phyloP scores from a whole-genome alignment of 495 filamentous ascomycete species.

The Aspergillus nidulans region DNA sequence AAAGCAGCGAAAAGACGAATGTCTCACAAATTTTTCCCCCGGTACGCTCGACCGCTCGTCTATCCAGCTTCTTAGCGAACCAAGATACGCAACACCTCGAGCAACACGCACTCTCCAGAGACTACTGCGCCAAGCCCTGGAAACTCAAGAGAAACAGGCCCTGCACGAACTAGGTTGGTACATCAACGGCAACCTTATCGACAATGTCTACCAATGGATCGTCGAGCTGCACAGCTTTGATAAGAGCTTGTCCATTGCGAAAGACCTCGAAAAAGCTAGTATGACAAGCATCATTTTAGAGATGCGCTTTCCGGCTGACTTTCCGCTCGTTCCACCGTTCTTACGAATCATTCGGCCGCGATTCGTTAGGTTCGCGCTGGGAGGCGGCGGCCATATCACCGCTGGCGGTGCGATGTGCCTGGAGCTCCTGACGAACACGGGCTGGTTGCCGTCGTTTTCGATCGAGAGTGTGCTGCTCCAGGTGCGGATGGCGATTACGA shows the following conservation, averaged over 20 bases:
- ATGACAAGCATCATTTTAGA: slow-evolving; percentile 72
- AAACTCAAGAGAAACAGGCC: slow-evolving; percentile 58
- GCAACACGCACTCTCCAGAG: slow-evolving; percentile 60
- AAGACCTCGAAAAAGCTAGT: slow-evolving; percentile 62
- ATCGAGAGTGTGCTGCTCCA: slow-evolving; percentile 82
- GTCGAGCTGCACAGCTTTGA: slow-evolving; percentile 87
- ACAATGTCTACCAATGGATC: slow-evolving; percentile 89
- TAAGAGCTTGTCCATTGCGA: slow-evolving; percentile 58
- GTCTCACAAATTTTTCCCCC: slow-evolving; percentile 61
- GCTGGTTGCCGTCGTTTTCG: slow-evolving; percentile 69
- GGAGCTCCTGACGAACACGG: slow-evolving; percentile 80
- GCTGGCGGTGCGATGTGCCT: slow-evolving; percentile 86
- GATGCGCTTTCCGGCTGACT: slow-evolving; percentile 69
- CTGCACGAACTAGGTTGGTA: slow-evolving; percentile 81
- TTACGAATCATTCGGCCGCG: slow-evolving; percentile 79
- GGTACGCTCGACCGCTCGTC: slow-evolving; percentile 52
- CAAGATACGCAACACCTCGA: slow-evolving; percentile 61
- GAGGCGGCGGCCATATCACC: slow-evolving; percentile 88
- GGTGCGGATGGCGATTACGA: slow-evolving; percentile 72
- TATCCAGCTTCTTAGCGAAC: slow-evolving; percentile 56
- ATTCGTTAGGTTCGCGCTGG: slow-evolving; percentile 63
- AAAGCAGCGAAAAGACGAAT: not conserved
- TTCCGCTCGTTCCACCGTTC: slow-evolving; percentile 78
- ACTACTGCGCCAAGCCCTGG: slow-evolving; percentile 57
- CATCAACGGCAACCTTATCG: slow-evolving; percentile 55